Conservation (phyloP, 768 basidiomycete species). For the Boletus bicolor region DNA sequence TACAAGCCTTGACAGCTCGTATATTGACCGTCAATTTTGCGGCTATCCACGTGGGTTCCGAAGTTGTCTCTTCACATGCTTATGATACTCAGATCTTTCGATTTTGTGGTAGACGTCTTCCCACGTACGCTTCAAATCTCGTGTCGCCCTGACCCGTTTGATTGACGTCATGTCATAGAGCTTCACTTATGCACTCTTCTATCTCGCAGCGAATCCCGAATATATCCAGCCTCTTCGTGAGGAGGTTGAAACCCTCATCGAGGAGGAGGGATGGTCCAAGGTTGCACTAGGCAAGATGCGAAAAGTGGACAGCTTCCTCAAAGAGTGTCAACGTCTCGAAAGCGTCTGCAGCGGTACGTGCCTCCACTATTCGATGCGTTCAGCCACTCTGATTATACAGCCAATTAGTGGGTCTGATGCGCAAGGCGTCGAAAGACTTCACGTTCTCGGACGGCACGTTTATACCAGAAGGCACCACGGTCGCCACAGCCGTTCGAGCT, state of each 20-base stretch:
- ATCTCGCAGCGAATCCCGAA: conserved; percentile 35
- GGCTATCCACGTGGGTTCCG: background rate
- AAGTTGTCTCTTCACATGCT: background rate
- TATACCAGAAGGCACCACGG: conserved; percentile 32
- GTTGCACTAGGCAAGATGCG: conserved; percentile 27
- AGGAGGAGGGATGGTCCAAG: conserved; percentile 5
- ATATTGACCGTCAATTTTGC: background rate
- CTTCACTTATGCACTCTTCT: conserved; percentile 28
- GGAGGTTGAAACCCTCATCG: background rate
- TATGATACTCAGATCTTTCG: background rate
- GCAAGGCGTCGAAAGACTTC: conserved; percentile 32
- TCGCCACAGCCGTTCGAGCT: conserved; percentile 20
- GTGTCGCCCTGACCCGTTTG: background rate
- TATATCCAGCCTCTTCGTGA: conserved; percentile 34
- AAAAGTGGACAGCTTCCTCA: conserved; percentile 39
- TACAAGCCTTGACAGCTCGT: conserved; percentile 18
- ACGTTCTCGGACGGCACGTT: conserved; percentile 39
- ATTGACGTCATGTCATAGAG: conserved; percentile 16
- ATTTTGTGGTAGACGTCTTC: background rate
- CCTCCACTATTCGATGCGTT: background rate
- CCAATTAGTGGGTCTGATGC: conserved; percentile 34
- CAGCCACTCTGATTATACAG: background rate
- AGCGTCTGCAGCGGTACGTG: conserved; percentile 21
- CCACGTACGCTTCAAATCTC: background rate
- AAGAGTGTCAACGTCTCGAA: conserved; percentile 9